Evolutionary conservation across 495 filamentous ascomycete genomes (phyloP).

Genomic region (Aspergillus ellipticus): DNA sequence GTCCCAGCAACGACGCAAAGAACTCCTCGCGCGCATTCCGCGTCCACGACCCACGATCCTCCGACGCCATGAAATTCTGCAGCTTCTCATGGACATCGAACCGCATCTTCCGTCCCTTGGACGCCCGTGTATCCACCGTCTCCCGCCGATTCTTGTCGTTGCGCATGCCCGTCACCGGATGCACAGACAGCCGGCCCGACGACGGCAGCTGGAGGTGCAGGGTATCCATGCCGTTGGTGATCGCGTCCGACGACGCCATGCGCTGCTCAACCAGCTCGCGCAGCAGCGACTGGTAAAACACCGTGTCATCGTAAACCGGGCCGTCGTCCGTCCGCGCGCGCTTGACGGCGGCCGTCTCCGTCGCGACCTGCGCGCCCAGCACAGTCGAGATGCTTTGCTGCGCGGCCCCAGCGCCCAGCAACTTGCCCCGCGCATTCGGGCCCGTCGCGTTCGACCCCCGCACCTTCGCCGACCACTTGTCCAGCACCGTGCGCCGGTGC

Average conservation of each 20-base stretch:
- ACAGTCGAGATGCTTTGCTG: constrained; percentile 65
- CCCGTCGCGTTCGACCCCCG: constrained; percentile 38
- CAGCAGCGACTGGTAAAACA: constrained; percentile 88
- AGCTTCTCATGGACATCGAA: constrained; percentile 95
- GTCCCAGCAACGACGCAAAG: constrained; percentile 82
- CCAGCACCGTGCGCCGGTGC: constrained; percentile 40
- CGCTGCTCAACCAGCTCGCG: constrained; percentile 90
- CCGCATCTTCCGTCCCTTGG: constrained; percentile 89
- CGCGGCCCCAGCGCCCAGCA: constrained; percentile 37
- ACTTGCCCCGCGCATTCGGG: constrained; percentile 40
- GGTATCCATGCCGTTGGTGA: constrained; percentile 42
- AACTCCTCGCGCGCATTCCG: constrained; percentile 76
- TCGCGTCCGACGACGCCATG: constrained; percentile 48
- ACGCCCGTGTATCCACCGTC: constrained; percentile 82
- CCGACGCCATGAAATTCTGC: constrained; percentile 96
- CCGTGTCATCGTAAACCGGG: constrained; percentile 77
- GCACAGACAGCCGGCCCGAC: constrained; percentile 26
- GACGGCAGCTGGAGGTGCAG: constrained; percentile 34
- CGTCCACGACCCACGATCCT: constrained; percentile 75
- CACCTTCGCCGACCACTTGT: constrained; percentile 52
- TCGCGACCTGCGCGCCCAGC: constrained; percentile 68
- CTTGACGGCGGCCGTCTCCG: constrained; percentile 59
- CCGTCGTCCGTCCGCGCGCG: constrained; percentile 32
- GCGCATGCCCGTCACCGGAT: constrained; percentile 59
- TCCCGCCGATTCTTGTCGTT: constrained; percentile 78